Evolutionary conservation across 2,329 filamentous ascomycete species (phyloP), one percentile per base, ranked within the genome.

Genomic region (Thielaviopsis populi): DNA sequence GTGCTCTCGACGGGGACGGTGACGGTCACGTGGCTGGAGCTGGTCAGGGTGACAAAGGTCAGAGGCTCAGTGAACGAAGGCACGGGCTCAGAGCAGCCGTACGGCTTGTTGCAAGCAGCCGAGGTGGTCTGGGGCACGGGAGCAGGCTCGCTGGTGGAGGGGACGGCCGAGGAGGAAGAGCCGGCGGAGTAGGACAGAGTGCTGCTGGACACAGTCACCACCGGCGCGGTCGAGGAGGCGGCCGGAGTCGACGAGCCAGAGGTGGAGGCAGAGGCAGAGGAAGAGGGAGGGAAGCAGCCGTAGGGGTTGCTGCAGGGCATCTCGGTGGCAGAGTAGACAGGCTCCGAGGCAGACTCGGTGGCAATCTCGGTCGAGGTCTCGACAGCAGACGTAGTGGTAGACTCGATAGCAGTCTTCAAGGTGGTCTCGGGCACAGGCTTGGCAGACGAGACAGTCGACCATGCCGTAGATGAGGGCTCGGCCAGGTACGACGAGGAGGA

Each of bases 1-100:
- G 64, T 65, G 46, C 42, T 43, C 19, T 46, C 46, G 17, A 42
- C 24, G 19, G 64, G 54, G 5, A 66, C 41, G 48, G 64, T 66
- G 27, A 66, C 41, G 22, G 64, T 63, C 10, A 63, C 27, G 46
- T 63, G 64, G 37, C n/a, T 30, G 15, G 56, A 63, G 40, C 61
- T 54, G 27, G 61, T 66, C 46, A 66, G 33, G 33, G 64, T 66
- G 30, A 66, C 19, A 24, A 66, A 63, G 48, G 61, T 66, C 41
- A 63, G 10, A 17, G 61, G 40, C 30, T 65, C 64, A 8, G 61
- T 56, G 48, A 50, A 43, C 19, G 48, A 56, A 33, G 61, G 46
- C 10, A 62, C 13, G 37, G 60, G n/a, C 59, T 62, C 60, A 27
- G n/a, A 17, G 64, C 64, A 65, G 64, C 64, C 64, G 41, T 65